A percentile compares a stretch with the other conserved stretches of the same genome.
Evolutionary conservation across 768 basidiomycete genomes (phyloP).

Genomic region (Mycena vulgaris): DNA sequence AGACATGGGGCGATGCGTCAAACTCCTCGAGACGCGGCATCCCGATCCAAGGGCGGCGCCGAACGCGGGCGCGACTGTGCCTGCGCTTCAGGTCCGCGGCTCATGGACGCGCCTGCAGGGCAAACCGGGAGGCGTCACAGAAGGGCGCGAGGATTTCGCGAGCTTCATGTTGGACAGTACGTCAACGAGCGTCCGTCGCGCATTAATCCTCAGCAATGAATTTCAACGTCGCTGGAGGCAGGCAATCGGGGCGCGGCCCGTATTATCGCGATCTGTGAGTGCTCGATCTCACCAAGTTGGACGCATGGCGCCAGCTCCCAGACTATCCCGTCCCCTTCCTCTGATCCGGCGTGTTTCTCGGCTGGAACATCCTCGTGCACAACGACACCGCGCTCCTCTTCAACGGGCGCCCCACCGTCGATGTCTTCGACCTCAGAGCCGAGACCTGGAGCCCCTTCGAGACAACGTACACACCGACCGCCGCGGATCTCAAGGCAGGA

Average conservation of each 20-base stretch:
- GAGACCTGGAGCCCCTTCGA: constrained; percentile 51
- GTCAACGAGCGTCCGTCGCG: background rate
- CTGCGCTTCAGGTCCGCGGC: constrained; percentile 51
- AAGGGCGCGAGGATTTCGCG: constrained; percentile 39
- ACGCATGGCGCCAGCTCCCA: constrained; percentile 46
- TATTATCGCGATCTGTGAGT: constrained; percentile 48
- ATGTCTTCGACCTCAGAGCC: constrained; percentile 54
- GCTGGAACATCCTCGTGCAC: constrained; percentile 42
- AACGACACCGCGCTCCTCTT: constrained; percentile 55
- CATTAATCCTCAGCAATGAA: constrained; percentile 32
- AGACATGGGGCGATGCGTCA: background rate
- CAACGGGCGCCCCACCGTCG: constrained; percentile 47
- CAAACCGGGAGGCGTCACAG: constrained; percentile 26
- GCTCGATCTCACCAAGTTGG: constrained; percentile 45
- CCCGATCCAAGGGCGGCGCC: constrained; percentile 44
- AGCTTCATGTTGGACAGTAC: constrained; percentile 50
- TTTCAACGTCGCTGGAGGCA: constrained; percentile 50
- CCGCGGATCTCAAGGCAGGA: constrained; percentile 16
- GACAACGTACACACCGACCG: constrained; percentile 41
- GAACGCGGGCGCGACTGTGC: constrained; percentile 18
- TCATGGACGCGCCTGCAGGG: constrained; percentile 53
- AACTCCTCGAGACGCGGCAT: constrained; percentile 43
- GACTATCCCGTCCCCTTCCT: constrained; percentile 42
- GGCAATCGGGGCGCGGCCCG: constrained; percentile 41
- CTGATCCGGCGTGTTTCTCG: constrained; percentile 37